Evolutionary conservation across 176 grass and related monocot genomes (phyloP).

Genomic region (Oryza punctata): DNA sequence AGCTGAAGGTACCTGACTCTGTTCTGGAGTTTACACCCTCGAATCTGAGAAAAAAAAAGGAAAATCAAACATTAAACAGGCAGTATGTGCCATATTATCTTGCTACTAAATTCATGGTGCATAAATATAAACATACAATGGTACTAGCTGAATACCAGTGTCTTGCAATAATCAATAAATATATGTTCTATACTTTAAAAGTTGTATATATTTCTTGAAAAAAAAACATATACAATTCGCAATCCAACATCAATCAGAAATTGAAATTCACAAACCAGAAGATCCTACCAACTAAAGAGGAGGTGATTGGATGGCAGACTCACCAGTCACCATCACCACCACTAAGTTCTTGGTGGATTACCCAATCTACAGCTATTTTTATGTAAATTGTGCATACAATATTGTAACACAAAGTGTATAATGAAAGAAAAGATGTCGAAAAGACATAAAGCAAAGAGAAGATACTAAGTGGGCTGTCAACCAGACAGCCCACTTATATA

Average conservation of each 20-base stretch:
- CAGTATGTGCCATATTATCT: not conserved
- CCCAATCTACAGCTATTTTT: no score
- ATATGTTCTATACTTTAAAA: not conserved
- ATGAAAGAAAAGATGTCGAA: no score
- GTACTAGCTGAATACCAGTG: not conserved
- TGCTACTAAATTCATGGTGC: not conserved
- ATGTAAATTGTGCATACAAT: no score
- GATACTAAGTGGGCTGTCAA: no score
- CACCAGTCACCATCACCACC: no score
- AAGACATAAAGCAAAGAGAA: no score
- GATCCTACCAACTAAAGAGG: no score
- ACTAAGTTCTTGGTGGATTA: no score
- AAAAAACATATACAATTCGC: not conserved
- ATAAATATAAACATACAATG: not conserved
- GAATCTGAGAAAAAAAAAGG: constrained; percentile 47
- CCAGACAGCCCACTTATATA: no score
- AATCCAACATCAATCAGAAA: not conserved
- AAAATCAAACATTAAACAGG: constrained; percentile 31
- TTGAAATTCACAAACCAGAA: not conserved
- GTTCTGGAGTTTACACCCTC: constrained; percentile 67
- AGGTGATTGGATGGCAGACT: no score
- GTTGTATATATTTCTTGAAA: not conserved
- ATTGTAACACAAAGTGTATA: no score
- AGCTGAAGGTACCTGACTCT: constrained; percentile 55
- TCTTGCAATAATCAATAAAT: not conserved